Base-by-base conservation (phyloP, 352 stramenopile genomes). In the Phytophthora niederhauseri region DNA sequence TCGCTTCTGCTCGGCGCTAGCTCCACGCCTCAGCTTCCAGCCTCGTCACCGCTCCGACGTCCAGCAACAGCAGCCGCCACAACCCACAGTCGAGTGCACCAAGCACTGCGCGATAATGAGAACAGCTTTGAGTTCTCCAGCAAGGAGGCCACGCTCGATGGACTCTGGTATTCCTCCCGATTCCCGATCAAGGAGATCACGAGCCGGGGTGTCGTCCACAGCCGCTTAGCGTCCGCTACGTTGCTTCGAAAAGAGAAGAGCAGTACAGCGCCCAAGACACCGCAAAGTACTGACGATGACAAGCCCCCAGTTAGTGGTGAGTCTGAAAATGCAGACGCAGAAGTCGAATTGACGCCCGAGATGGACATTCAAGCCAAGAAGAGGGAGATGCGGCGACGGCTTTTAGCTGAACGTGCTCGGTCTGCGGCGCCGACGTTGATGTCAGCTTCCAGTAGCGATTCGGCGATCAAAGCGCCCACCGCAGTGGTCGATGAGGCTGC, bases 41-140 rank as follows among this genome's bases (percentile, higher is more conserved):
- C 31, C 11, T 65, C 60, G 2, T 77, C 64, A 41, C 57, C 61
- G 45, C 56, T 75, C 30, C 73, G 64, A 54, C 73, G 82, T 5
- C 80, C 84, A 14, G 73, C 80, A 19, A 90, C 84, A 8, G 84
- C 84, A 11, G 70, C 73, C 22, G 70, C 73, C 1, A 64, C 64
- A 5, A 78, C 76, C 3, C 82, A 87, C 57, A 92, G 82, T 57
- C 80, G 84, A 12, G 76, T 90, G 17, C 84, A 90, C 36, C 71
- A 92, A 61, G 79, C 80, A 11, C 64, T 92, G 38, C 75, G 74
- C 1, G 76, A 73, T 38, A 90, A 70, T 38, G 79, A 81, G 19
- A 89, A 68, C 36, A 78, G 85, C 26, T 92, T 92, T 53, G 72
- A 81, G 45, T 81, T 85, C 59, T 83, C 73, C 9, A 83, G 62